Evolutionary conservation across 371 early-diverging fungal species (phyloP), one percentile per base, ranked within the genome.

Genomic region (Mucor indicus): DNA sequence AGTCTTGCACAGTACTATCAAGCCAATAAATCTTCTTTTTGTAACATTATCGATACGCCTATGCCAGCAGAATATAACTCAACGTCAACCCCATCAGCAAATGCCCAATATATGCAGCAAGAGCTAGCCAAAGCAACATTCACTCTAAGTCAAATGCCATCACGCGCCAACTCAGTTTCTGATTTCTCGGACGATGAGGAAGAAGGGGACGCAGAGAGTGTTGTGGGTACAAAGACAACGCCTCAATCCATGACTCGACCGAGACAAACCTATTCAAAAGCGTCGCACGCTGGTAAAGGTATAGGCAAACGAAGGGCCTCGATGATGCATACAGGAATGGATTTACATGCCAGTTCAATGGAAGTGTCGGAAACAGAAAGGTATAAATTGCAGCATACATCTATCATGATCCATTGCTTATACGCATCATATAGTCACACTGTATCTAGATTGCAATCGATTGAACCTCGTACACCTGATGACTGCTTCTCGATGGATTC

Each of bases 151-250:
- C 67, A 71, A 49, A 46, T 71, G 10, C 71, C 71, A 11, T 67
- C 69, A n/a, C 55, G 60, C 7, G 56, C 71, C 1, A 59, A 48
- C 17, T 69, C 72, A 19, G 56, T 64, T 13, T 71, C 72, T 3
- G 75, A 75, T 15, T 44, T 56, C 15, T 75, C 75, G 7, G 75
- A 75, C 30, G 63, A 57, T 41, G 73, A 67, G 19, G 64, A 64
- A 2, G 69, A 73, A 16, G 59, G 30, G 62, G 59, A 24, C 10
- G 4, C 9, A 13, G n/a, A 7, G 11, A 33, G 35, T 33, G 43
- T 25, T 25, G 9, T 48, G 2, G 47, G 46, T 1, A 22, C 46
- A 0, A 54, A 37, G 19, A 39, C 50, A 10, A 54, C 45, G 2
- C 49, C 46, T 11, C 19, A 31, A 48, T 20, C 30, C 19, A 38